A percentile compares a stretch with the other conserved stretches of the same genome.
Conservation (phyloP, 1,284 basidiomycete species). For the Sparassis latifolia region DNA sequence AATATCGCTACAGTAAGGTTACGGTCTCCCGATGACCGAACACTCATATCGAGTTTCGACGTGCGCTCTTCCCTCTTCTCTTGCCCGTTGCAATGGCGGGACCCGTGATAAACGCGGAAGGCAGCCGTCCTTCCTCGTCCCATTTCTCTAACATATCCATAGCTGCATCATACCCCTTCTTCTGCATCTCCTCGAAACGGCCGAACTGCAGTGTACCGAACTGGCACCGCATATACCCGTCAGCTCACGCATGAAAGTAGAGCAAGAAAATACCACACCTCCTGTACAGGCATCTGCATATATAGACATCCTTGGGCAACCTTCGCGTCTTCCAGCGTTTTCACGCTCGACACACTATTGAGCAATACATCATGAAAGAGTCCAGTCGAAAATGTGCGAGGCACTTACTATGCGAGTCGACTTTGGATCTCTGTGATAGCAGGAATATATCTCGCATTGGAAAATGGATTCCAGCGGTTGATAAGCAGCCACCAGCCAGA, state of each 20-base stretch:
- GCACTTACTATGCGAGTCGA: slow-evolving; percentile 85
- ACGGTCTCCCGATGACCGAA: too few species aligned
- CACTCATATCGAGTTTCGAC: slow-evolving; percentile 62
- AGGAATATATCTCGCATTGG: slow-evolving; percentile 74
- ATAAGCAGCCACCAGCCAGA: slow-evolving; percentile 97
- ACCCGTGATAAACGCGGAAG: slow-evolving; percentile 58
- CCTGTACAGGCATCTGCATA: slow-evolving; percentile 92
- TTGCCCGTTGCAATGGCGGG: slow-evolving; percentile 37
- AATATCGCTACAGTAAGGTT: too few species aligned
- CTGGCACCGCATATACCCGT: slow-evolving; percentile 27
- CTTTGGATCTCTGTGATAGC: slow-evolving; percentile 96
- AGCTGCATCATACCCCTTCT: slow-evolving; percentile 78
- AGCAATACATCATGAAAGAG: background rate
- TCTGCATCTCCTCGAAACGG: slow-evolving; percentile 80
- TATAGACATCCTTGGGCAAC: slow-evolving; percentile 84
- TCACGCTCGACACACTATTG: slow-evolving; percentile 87
- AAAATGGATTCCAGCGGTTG: slow-evolving; percentile 91
- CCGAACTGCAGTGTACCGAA: slow-evolving; percentile 76
- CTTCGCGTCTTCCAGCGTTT: slow-evolving; percentile 93
- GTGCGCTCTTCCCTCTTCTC: slow-evolving; percentile 68
- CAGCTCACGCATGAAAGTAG: slow-evolving; percentile 1
- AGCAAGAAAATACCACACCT: slow-evolving; percentile 38
- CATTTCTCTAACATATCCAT: slow-evolving; percentile 71
- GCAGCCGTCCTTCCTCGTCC: slow-evolving; percentile 78
- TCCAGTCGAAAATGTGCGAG: slow-evolving; percentile 1